Percentiles rank a stretch among this genome's conserved stretches.
Conservation (phyloP, 805 yeast species). For the Dipodascus albidus region DNA sequence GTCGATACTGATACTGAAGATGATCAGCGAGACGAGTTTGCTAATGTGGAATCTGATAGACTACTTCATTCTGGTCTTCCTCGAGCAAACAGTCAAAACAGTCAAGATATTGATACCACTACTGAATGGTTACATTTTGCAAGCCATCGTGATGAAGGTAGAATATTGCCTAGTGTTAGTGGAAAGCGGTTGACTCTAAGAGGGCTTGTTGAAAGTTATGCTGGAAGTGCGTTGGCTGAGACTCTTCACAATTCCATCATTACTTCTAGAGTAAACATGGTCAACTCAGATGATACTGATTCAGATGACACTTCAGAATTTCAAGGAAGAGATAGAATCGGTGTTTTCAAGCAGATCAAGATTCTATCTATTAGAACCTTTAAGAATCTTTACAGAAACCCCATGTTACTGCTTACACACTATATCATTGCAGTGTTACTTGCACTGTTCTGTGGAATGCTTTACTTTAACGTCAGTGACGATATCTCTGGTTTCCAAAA, state of each 20-base stretch:
- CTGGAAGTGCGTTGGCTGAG: slow-evolving; percentile 16
- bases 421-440: slow-evolving; percentile 65
- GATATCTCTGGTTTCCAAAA: slow-evolving; percentile 97
- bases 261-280: neutral
- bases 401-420: slow-evolving; percentile 75
- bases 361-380: slow-evolving; percentile 79
- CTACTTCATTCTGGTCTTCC: slow-evolving; percentile 9
- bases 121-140: slow-evolving; percentile 84
- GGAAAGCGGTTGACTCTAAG: slow-evolving; percentile 5
- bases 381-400: slow-evolving; percentile 87
- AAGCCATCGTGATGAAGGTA: slow-evolving; percentile 62
- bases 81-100: neutral
- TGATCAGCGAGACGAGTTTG: slow-evolving; percentile 12
- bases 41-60: slow-evolving; percentile 5
- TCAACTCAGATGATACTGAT: neutral
- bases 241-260: slow-evolving; percentile 18
- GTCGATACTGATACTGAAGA: slow-evolving; percentile 10
- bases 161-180: slow-evolving; percentile 9
- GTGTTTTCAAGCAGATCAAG: slow-evolving; percentile 50
- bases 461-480: slow-evolving; percentile 72
- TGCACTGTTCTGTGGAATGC: slow-evolving; percentile 74
- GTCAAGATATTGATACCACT: slow-evolving; percentile 39
- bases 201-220: slow-evolving; percentile 22
- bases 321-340: slow-evolving; percentile 36
- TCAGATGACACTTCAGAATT: slow-evolving; percentile 2